Conservation (phyloP, 2,329 filamentous ascomycete species). For the Apiospora pterosperma region DNA sequence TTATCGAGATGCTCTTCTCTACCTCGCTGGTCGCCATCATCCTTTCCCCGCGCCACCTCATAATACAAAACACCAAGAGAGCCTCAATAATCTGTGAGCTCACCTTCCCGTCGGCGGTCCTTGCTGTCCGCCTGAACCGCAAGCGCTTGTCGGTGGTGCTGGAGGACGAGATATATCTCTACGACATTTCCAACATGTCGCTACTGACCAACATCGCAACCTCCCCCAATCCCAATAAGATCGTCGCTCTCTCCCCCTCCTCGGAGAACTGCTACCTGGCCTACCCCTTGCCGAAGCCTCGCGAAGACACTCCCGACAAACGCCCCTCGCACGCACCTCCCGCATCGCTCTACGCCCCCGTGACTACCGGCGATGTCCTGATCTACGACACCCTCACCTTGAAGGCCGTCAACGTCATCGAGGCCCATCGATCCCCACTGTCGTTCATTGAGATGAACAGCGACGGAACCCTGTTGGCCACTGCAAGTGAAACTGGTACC, state of each 20-base stretch:
- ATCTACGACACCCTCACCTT: conserved; percentile 87
- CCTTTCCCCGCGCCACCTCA: conserved; percentile 83
- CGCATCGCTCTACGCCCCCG: conserved; percentile 70
- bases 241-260: conserved; percentile 88
- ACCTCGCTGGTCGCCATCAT: conserved; percentile 94
- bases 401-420: conserved; percentile 91
- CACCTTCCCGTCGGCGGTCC: conserved; percentile 93
- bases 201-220: conserved; percentile 89
- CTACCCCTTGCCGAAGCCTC: conserved; percentile 78
- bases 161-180: conserved; percentile 95
- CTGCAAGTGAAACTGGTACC: conserved; percentile 94
- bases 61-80: conserved; percentile 93
- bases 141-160: conserved; percentile 91
- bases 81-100: conserved; percentile 93
- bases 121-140: conserved; percentile 89
- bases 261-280: conserved; percentile 95
- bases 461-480: conserved; percentile 87
- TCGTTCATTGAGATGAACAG: conserved; percentile 90
- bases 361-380: conserved; percentile 87
- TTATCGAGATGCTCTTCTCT: conserved; percentile 98
- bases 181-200: conserved; percentile 98
- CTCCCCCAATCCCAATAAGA: conserved; percentile 86
- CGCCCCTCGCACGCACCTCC: conserved; percentile 83
- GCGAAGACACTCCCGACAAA: conserved; percentile 54
- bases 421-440: conserved; percentile 88